A percentile compares a stretch with the other conserved stretches of the same genome.
These are phyloP conservation scores for Seiridium cupressi DNA, from an alignment of 2,329 filamentous ascomycete species.

Conservation along the genomic window DNA sequence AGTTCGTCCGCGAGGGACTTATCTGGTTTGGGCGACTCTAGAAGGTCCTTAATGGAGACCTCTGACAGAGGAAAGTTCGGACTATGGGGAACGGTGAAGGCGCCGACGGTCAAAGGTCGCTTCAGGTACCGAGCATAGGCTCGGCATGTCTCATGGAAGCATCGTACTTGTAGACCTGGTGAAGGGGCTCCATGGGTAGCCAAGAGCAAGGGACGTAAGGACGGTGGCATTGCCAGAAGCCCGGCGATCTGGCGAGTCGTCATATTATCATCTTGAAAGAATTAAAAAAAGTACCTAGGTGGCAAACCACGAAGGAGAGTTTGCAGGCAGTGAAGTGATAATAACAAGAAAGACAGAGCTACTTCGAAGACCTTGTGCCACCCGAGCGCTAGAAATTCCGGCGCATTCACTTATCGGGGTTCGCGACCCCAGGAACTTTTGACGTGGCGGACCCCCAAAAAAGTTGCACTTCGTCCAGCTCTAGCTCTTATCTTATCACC, in stretches of 20 bases:
- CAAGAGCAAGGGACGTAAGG: conserved; percentile 22
- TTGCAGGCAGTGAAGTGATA: background rate
- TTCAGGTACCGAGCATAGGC: background rate
- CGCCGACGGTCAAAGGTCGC: conserved; percentile 22
- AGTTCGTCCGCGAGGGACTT: conserved; percentile 22
- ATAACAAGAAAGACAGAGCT: background rate
- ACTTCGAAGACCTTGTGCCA: background rate
- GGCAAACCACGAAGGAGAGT: background rate
- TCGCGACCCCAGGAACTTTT: background rate
- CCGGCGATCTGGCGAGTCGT: conserved; percentile 20
- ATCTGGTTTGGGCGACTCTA: conserved; percentile 22
- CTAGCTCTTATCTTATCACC: conserved; percentile 3
- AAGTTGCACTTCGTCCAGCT: background rate
- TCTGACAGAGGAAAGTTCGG: conserved; percentile 18
- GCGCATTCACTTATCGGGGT: conserved; percentile 2
- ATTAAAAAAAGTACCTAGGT: background rate
- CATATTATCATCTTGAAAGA: background rate
- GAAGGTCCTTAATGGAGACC: conserved; percentile 26
- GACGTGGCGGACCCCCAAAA: too few relatives aligned
- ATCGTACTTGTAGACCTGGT: background rate
- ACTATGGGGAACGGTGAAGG: conserved; percentile 25
- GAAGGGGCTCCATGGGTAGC: conserved; percentile 3
- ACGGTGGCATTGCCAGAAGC: conserved; percentile 23
- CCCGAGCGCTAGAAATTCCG: background rate
- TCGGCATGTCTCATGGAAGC: conserved; percentile 4